Evolutionary conservation across 2,329 filamentous ascomycete species (phyloP).

Genomic region (Paramyrothecium roridum): DNA sequence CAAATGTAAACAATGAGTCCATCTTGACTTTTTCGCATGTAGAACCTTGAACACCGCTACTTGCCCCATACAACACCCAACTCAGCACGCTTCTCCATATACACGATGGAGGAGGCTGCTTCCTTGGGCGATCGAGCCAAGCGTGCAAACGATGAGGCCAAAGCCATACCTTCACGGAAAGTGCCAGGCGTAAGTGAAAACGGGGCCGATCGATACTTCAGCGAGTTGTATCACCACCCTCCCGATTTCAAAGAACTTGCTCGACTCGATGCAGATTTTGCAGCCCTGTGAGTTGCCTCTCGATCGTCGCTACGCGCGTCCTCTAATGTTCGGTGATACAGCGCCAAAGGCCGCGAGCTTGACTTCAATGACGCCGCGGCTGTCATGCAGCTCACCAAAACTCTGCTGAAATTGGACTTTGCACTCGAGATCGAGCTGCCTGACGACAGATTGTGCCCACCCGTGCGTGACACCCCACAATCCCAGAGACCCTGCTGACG

Average conservation of each 20-base stretch:
- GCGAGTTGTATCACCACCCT: constrained; percentile 34
- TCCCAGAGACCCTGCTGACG: constrained; percentile 5
- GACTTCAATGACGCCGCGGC: constrained; percentile 78
- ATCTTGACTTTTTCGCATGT: too few species aligned
- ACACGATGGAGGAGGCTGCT: neutral
- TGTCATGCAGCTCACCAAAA: constrained; percentile 78
- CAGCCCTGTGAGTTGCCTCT: constrained; percentile 29
- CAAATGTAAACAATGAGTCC: constrained; percentile 10
- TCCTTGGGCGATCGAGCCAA: neutral
- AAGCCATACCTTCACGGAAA: neutral
- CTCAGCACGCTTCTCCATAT: neutral
- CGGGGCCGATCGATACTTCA: constrained; percentile 27
- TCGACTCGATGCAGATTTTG: constrained; percentile 37
- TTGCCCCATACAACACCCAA: too few species aligned
- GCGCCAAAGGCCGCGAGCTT: constrained; percentile 47
- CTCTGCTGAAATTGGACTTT: constrained; percentile 75
- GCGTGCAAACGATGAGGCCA: neutral
- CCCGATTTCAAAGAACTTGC: constrained; percentile 42
- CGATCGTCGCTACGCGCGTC: neutral
- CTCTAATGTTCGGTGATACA: neutral
- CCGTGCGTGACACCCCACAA: constrained; percentile 47
- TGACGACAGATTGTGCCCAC: constrained; percentile 78
- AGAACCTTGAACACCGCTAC: too few species aligned
- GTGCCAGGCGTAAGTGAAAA: constrained; percentile 1
- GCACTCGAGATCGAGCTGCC: constrained; percentile 68